These are phyloP conservation scores for Psophocarpus tetragonolobus DNA, from an alignment of 306 rosid genomes.

Conservation along the genomic window DNA sequence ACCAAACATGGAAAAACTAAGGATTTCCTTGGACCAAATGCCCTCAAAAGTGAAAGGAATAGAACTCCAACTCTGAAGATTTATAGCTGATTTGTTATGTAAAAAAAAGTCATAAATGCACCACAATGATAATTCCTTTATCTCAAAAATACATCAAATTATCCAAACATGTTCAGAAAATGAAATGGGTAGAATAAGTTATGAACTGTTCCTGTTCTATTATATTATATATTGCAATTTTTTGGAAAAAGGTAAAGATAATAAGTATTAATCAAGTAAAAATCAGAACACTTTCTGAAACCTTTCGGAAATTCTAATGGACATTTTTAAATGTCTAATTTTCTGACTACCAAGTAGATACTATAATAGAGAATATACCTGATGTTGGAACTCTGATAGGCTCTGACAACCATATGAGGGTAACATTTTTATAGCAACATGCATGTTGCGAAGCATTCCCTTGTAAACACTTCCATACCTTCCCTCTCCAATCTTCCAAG, in stretches of 20 bases:
- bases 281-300: constrained; percentile 12
- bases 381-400: constrained; percentile 58
- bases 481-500: constrained; percentile 95
- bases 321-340: constrained; percentile 2
- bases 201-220: background rate
- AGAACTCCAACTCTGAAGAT: background rate
- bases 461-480: constrained; percentile 80
- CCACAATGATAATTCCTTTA: background rate
- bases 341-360: constrained; percentile 10
- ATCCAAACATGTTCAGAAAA: constrained; percentile 10
- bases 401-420: constrained; percentile 85
- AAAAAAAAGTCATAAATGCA: background rate
- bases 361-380: constrained; percentile 47
- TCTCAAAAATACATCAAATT: constrained; percentile 8
- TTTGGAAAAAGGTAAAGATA: constrained; percentile 14
- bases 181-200: background rate
- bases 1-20: no score
- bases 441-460: constrained; percentile 76
- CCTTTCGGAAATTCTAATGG: background rate
- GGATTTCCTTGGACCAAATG: no score
- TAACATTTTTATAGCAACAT: constrained; percentile 89
- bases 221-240: background rate
- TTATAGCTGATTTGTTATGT: background rate
- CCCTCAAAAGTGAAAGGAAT: constrained; percentile 23
- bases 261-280: constrained; percentile 1